Base-by-base conservation (phyloP, 768 basidiomycete species). In the Pleurotus salmoneostramineus region DNA sequence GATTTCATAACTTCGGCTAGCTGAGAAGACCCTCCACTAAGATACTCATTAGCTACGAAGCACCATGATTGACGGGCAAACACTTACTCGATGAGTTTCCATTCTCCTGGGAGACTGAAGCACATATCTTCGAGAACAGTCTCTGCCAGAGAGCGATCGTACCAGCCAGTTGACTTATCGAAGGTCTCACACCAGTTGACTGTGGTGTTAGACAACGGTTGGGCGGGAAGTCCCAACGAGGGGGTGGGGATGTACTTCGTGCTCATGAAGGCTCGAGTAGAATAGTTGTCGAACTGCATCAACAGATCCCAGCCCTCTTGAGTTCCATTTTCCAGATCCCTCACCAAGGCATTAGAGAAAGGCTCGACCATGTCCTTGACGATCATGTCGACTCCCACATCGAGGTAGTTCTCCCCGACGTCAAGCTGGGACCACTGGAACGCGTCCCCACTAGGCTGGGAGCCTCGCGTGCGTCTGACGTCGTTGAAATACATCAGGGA, bases 101-200 rank as follows among this genome's bases (percentile, higher is more conserved):
- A 68, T 14, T 57, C 21, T 21, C 58, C 58, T 36, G 43, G 37
- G 54, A 44, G 57, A 35, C 60, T 64, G 31, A 73, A 73, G 2
- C 64, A 65, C 17, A 75, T 34, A 4, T 62, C 55, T 4, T 60
- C 67, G 15, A 77, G 59, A n/a, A 77, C 67, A 0, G 65, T 60
- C 61, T 77, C 75, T 1, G 70, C 60, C 40, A 77, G 62, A 14
- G 66, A 66, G 0, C 66, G 65, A 57, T 77, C 72, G 60, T 69
- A 77, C 58, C 62, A 68, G 1, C 68, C 70, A 4, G 67, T 66
- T 32, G 60, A 65, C 12, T 63, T 65, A 37, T 65, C 69, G 10
- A 77, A 68, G 6, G 70, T 72, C 51, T 72, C 71, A 57, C 63
- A 59, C 66, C 71, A 77, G 58, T 73, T 69, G 42, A 75, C 60